A percentile compares a stretch with the other conserved stretches of the same genome.
Evolutionary conservation across 1,284 basidiomycete genomes (phyloP).

Genomic region (Cutaneotrichosporon cyanovorans): DNA sequence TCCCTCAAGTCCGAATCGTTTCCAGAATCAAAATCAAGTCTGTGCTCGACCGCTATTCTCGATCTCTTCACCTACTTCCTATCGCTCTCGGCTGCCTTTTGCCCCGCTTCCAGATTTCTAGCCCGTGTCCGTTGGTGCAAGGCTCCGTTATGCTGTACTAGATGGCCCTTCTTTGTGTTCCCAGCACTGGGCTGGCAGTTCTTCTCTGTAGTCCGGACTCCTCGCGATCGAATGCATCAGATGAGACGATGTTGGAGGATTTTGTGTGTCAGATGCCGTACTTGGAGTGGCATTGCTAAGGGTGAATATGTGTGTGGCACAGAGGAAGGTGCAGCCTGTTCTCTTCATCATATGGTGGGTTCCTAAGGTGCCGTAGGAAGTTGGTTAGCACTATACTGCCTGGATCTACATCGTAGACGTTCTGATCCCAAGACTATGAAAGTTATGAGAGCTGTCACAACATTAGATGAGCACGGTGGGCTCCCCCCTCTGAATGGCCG

Average conservation of each 20-base stretch:
- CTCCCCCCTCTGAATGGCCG: no score
- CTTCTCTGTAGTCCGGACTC: conserved; percentile 1
- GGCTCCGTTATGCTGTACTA: conserved; percentile 1
- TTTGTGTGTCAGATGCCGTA: no score
- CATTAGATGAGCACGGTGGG: no score
- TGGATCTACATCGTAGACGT: no score
- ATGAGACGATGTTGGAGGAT: conserved; percentile 1
- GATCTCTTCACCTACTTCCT: background rate
- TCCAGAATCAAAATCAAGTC: background rate
- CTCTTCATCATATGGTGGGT: no score
- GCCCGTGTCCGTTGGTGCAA: conserved; percentile 1
- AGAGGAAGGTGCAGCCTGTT: no score
- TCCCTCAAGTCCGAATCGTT: conserved; percentile 1
- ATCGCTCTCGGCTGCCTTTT: background rate
- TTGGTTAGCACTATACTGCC: no score
- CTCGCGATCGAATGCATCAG: conserved; percentile 9
- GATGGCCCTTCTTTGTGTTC: conserved; percentile 2
- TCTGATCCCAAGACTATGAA: no score
- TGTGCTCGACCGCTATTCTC: conserved; percentile 6
- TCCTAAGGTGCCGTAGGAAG: no score
- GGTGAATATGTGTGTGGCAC: no score
- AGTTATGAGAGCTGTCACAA: no score
- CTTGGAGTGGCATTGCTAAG: no score
- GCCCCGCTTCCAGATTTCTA: background rate
- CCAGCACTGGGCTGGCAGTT: conserved; percentile 3